These are phyloP conservation scores for Kandelia obovata DNA, from an alignment of 345 rosid species.

Conservation along the genomic window DNA sequence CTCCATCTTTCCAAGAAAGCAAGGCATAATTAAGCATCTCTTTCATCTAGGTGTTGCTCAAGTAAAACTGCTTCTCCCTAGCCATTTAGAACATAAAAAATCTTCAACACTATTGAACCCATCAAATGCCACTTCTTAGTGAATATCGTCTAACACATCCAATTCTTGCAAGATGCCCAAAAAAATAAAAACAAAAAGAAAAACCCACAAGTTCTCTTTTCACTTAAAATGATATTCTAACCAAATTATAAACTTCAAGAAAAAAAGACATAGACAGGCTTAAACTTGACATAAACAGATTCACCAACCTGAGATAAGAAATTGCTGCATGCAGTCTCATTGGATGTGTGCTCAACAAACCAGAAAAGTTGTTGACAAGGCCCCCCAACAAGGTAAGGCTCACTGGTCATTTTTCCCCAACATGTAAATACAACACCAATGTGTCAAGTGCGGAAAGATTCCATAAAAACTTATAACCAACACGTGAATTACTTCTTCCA, in stretches of 20 bases:
- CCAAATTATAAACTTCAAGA: not conserved
- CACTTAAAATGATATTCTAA: too few relatives aligned
- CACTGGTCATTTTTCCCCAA: constrained; percentile 16
- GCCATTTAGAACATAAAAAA: not conserved
- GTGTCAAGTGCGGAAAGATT: not conserved
- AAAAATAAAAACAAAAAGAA: too few relatives aligned
- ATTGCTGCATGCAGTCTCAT: constrained; percentile 27
- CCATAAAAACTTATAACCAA: not conserved
- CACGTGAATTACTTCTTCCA: not conserved
- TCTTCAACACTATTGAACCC: not conserved
- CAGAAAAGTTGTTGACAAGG: constrained; percentile 36
- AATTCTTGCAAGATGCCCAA: not conserved
- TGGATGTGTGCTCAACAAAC: constrained; percentile 8
- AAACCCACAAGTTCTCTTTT: too few relatives aligned
- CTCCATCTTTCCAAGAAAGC: not conserved
- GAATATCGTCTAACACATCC: not conserved
- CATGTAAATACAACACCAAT: not conserved
- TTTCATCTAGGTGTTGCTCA: not conserved
- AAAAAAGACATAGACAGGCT: not conserved
- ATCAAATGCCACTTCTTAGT: not conserved
- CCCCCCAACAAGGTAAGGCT: constrained; percentile 45
- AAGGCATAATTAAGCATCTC: not conserved
- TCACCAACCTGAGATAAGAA: constrained; percentile 45
- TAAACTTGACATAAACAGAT: not conserved
- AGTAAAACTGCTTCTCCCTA: not conserved